Evolutionary conservation across 495 filamentous ascomycete genomes (phyloP), one percentile per base, ranked within the genome.

Genomic region (Aspergillus campestris): DNA sequence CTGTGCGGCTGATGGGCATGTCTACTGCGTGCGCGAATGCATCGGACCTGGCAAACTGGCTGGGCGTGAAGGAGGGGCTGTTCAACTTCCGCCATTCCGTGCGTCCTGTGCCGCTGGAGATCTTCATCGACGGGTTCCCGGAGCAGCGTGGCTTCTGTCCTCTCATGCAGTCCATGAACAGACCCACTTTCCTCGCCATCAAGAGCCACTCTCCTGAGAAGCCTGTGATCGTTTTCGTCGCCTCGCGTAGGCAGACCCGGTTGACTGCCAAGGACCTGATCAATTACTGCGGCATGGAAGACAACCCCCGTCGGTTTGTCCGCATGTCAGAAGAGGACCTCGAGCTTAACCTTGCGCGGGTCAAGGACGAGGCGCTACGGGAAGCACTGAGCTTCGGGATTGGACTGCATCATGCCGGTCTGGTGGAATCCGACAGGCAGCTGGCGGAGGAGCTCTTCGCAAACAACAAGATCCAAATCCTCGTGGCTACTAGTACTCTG

Each of bases 31-130:
- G 90, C 61, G 92, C 92, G 3, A 99, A 99, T 63, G 94, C 92
- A 6, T 85, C 73, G 29, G 94, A 99, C 60, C 70, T 99, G 7
- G 94, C 75, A 8, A 97, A 95, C 56, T 99, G 92, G 92, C 78
- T 99, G 12, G 92, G 92, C 42, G 92, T 99, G 13, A 97, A 95
- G 59, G 86, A 96, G 59, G 92, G 94, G 0, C 57, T 99, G 40
- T 99, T 89, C 75, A 99, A 99, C 61, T 99, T 99, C 66, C 79
- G 90, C 8, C 94, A 97, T 62, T 95, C 89, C n/a, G 91, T 98
- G 44, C 86, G 92, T 10, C 92, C 92, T 6, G 92, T 99, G 11
- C 92, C 92, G 7, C 66, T 99, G 13, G 89, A 96, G 65, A 87
- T 94, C 38, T 97, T 84, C 65, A 97, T 99, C 52, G 92, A 99